These are phyloP conservation scores for Myriosclerotinia scirpicola DNA, from an alignment of 2,329 filamentous ascomycete species.

Conservation along the genomic window DNA sequence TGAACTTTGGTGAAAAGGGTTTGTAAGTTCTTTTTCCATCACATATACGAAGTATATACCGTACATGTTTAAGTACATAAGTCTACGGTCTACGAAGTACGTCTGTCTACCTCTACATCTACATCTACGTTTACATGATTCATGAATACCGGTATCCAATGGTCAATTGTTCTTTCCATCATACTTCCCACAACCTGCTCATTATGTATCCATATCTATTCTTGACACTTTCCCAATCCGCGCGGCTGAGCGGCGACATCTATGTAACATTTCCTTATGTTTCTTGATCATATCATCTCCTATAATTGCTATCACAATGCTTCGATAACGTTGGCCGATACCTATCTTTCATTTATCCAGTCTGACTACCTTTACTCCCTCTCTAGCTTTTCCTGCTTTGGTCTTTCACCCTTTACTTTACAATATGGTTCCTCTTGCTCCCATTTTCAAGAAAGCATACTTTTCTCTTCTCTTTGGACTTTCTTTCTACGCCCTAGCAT, in stretches of 20 bases:
- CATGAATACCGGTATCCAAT: neutral
- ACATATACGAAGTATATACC: no score
- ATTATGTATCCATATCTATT: neutral
- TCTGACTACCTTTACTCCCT: slow-evolving; percentile 2
- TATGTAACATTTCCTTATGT: neutral
- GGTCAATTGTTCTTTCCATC: neutral
- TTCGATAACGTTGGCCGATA: no score
- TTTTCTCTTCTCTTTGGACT: slow-evolving; percentile 59
- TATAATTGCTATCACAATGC: neutral
- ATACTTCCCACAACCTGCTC: no score
- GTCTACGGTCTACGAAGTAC: no score
- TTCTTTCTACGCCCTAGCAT: slow-evolving; percentile 63
- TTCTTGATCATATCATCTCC: neutral
- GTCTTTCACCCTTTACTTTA: slow-evolving; percentile 2
- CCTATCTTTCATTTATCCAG: neutral
- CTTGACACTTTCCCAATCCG: neutral
- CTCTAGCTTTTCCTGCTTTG: slow-evolving; percentile 12
- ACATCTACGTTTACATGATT: neutral
- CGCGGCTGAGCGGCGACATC: neutral
- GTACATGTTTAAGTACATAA: no score
- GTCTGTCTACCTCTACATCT: no score
- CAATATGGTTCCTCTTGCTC: slow-evolving; percentile 40
- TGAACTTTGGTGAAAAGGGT: no score
- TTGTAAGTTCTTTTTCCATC: no score
- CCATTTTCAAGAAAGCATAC: slow-evolving; percentile 48